Percentiles rank a stretch among this genome's conserved stretches.
phyloP scores from a whole-genome alignment of 106 monocot species.

The Dioscorea alata region DNA sequence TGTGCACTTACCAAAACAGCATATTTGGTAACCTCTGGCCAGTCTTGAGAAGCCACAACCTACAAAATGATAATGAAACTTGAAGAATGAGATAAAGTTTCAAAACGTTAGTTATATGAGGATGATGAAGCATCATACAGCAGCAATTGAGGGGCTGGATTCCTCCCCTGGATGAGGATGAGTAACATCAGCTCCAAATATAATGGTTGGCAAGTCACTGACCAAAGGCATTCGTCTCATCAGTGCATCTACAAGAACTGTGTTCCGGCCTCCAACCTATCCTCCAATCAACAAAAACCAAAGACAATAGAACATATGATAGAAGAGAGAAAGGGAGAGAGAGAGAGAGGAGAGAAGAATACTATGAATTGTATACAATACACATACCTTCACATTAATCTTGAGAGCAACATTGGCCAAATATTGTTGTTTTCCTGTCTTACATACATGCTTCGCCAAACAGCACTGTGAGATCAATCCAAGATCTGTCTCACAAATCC shows the following conservation, averaged over 20 bases:
- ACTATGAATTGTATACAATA: not conserved
- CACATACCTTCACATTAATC: conserved; percentile 86
- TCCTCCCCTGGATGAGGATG: conserved; percentile 99
- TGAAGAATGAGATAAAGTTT: too few species aligned
- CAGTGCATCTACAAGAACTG: conserved; percentile 86
- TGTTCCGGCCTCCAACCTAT: conserved; percentile 95
- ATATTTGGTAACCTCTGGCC: conserved; percentile 99
- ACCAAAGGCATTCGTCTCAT: conserved; percentile 72
- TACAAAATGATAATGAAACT: conserved; percentile 8
- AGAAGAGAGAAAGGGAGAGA: not conserved
- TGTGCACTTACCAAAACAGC: conserved; percentile 87
- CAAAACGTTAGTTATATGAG: not conserved
- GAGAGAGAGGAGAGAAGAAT: not conserved
- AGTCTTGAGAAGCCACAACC: conserved; percentile 99
- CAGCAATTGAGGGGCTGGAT: conserved; percentile 94
- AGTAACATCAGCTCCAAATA: conserved; percentile 99
- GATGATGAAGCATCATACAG: conserved; percentile 44
- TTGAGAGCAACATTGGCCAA: conserved; percentile 97
- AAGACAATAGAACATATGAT: not conserved
- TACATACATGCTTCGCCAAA: conserved; percentile 86
- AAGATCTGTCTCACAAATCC: conserved; percentile 96
- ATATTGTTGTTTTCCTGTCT: conserved; percentile 86
- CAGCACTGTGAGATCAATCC: conserved; percentile 96
- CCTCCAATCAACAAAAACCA: not conserved
- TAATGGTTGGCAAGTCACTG: conserved; percentile 84